These are phyloP conservation scores for Termitomyces titanicus DNA, from an alignment of 768 basidiomycete species.

Conservation along the genomic window DNA sequence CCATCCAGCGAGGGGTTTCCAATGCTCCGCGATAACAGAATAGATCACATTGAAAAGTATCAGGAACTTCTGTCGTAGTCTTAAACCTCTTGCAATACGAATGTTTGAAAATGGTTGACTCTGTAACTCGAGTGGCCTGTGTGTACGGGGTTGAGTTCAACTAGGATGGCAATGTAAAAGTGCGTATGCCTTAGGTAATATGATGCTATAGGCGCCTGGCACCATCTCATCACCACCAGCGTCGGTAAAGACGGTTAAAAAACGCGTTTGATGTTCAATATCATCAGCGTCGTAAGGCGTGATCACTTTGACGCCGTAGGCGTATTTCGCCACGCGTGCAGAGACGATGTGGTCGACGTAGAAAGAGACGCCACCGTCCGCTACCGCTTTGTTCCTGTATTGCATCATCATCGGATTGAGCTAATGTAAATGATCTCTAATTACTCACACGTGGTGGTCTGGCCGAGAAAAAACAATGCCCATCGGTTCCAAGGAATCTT, in stretches of 20 bases:
- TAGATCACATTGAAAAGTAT: constrained; percentile 7
- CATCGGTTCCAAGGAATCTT: constrained; percentile 27
- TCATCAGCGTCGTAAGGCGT: constrained; percentile 2
- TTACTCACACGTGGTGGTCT: constrained; percentile 43
- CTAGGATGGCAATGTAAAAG: background rate
- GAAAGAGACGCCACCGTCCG: constrained; percentile 17
- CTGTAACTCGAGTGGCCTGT: constrained; percentile 33
- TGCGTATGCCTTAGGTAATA: constrained; percentile 21
- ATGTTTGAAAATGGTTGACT: constrained; percentile 18
- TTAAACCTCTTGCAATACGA: background rate
- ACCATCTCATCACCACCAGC: constrained; percentile 4
- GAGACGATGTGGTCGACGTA: constrained; percentile 17
- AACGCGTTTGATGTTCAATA: constrained; percentile 9
- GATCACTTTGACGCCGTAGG: constrained; percentile 7
- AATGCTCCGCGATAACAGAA: constrained; percentile 13
- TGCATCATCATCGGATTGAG: background rate
- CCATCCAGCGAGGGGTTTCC: constrained; percentile 19
- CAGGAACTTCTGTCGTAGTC: background rate
- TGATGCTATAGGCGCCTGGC: constrained; percentile 17
- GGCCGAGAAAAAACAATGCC: constrained; percentile 37
- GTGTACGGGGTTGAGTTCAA: background rate
- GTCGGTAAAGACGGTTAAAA: background rate
- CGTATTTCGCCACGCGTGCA: constrained; percentile 13
- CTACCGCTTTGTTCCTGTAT: constrained; percentile 16
- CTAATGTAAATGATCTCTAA: too few species aligned